Evolutionary conservation across 2,329 filamentous ascomycete species (phyloP).

Genomic region (Pestalotiopsis sp.): DNA sequence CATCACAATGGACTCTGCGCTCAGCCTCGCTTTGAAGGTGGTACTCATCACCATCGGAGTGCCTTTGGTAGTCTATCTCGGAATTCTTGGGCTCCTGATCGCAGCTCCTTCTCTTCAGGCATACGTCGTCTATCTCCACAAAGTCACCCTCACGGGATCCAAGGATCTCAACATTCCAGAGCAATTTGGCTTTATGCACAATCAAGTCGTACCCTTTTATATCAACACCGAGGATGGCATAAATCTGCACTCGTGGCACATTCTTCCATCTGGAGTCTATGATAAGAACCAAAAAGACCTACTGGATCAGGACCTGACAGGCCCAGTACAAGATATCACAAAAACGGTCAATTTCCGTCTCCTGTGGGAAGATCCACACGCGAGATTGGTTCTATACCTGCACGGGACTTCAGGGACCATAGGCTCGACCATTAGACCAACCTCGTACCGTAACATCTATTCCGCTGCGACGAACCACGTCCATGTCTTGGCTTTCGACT

Average conservation of each 20-base stretch:
- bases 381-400: slow-evolving; percentile 47
- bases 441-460: slow-evolving; percentile 57
- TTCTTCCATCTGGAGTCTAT: slow-evolving; percentile 70
- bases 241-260: slow-evolving; percentile 72
- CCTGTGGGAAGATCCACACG: slow-evolving; percentile 43
- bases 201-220: slow-evolving; percentile 72
- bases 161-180: slow-evolving; percentile 66
- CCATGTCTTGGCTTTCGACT: slow-evolving; percentile 61
- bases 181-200: slow-evolving; percentile 68
- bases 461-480: slow-evolving; percentile 50
- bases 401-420: slow-evolving; percentile 59
- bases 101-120: slow-evolving; percentile 40
- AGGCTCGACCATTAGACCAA: slow-evolving; percentile 53
- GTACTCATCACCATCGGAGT: neutral
- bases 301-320: slow-evolving; percentile 39
- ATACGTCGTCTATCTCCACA: slow-evolving; percentile 58
- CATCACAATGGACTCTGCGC: neutral
- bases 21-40: neutral
- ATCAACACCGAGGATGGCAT: slow-evolving; percentile 66
- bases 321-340: slow-evolving; percentile 33
- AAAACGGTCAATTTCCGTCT: slow-evolving; percentile 40
- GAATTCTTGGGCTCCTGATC: slow-evolving; percentile 18
- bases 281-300: slow-evolving; percentile 51
- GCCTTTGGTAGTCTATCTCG: neutral
- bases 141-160: slow-evolving; percentile 54